Evolutionary conservation across 805 yeast species (phyloP).

Genomic region (Priceomyces carsonii): DNA sequence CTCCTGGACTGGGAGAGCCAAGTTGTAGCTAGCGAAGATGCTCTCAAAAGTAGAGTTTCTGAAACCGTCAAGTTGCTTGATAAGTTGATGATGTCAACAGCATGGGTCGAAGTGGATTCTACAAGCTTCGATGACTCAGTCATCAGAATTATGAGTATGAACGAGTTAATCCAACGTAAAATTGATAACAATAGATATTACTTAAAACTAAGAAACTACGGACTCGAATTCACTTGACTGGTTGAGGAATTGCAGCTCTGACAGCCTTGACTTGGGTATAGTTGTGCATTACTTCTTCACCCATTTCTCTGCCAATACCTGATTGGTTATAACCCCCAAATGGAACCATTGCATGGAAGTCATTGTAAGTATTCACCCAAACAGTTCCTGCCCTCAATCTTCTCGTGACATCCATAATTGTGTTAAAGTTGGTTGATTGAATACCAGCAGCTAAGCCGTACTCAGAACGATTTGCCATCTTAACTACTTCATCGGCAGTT

Average conservation of each 20-base stretch:
- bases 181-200: slow-evolving; percentile 5
- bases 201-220: slow-evolving; percentile 8
- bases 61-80: slow-evolving; percentile 9
- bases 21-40: slow-evolving; percentile 7
- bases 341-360: slow-evolving; percentile 57
- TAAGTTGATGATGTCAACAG: slow-evolving; percentile 7
- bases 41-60: slow-evolving; percentile 9
- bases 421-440: slow-evolving; percentile 35
- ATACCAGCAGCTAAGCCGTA: slow-evolving; percentile 52
- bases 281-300: slow-evolving; percentile 35
- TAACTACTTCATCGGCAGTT: slow-evolving; percentile 45
- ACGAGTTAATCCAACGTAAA: slow-evolving; percentile 9
- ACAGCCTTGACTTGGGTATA: slow-evolving; percentile 36
- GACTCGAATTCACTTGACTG: slow-evolving; percentile 5
- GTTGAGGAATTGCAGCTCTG: slow-evolving; percentile 5
- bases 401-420: slow-evolving; percentile 11
- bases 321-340: slow-evolving; percentile 39
- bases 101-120: slow-evolving; percentile 14
- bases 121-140: slow-evolving; percentile 6
- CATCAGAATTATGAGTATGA: slow-evolving; percentile 10
- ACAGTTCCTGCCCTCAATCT: slow-evolving; percentile 63
- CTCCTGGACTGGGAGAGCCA: slow-evolving; percentile 10
- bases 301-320: slow-evolving; percentile 46
- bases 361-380: slow-evolving; percentile 70
- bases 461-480: slow-evolving; percentile 42